Evolutionary conservation across 2,329 filamentous ascomycete species (phyloP).

Genomic region (Uncinocarpus reesii): DNA sequence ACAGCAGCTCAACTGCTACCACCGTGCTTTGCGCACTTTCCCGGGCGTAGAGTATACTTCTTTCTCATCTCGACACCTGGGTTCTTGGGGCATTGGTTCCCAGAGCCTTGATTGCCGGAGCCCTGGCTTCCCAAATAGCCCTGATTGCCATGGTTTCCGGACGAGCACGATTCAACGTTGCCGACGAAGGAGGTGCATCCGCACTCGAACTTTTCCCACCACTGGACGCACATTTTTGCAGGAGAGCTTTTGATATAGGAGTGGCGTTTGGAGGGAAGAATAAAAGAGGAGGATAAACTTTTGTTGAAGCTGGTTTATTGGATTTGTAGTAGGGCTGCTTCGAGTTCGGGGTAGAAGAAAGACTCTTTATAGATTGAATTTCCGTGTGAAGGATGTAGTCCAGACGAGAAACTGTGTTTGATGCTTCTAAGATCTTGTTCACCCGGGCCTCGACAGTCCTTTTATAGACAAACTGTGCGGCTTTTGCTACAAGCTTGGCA

Average conservation of each 20-base stretch:
- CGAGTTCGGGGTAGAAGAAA: too few species aligned
- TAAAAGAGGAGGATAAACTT: too few species aligned
- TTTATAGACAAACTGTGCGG: slow-evolving; percentile 5
- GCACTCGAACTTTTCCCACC: slow-evolving; percentile 17
- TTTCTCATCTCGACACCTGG: not conserved
- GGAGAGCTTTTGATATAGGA: not conserved
- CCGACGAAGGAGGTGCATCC: slow-evolving; percentile 10
- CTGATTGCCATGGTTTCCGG: too few species aligned
- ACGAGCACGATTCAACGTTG: slow-evolving; percentile 1
- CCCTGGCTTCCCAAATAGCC: not conserved
- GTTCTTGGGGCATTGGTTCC: not conserved
- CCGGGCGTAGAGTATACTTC: not conserved
- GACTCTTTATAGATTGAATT: not conserved
- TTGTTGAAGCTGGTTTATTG: too few species aligned
- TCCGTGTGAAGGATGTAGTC: not conserved
- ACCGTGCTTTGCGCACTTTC: slow-evolving; percentile 8
- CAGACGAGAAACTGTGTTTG: not conserved
- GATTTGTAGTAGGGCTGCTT: too few species aligned
- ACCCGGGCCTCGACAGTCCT: not conserved
- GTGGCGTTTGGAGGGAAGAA: too few species aligned
- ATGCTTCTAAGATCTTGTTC: not conserved
- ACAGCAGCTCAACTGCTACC: not conserved
- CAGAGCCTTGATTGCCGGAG: not conserved
- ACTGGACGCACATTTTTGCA: slow-evolving; percentile 15
- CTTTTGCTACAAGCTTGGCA: slow-evolving; percentile 4